Evolutionary conservation across 2,329 filamentous ascomycete species (phyloP).

Genomic region (Helotiales sp.): DNA sequence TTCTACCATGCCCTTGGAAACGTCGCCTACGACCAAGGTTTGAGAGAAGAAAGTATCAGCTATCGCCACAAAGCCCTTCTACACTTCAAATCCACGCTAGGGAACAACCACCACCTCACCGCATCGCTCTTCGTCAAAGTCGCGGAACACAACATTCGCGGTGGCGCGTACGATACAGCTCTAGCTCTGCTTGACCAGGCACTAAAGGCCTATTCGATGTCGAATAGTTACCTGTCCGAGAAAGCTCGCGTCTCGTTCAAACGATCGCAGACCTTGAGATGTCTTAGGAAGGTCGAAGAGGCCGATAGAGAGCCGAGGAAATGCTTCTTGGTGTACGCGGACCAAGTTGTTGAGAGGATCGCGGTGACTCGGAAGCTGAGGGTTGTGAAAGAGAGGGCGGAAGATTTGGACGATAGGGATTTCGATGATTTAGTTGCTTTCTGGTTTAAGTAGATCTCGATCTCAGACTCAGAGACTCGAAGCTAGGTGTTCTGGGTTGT

Average conservation of each 20-base stretch:
- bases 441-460: not conserved
- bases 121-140: slow-evolving; percentile 35
- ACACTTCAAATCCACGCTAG: slow-evolving; percentile 36
- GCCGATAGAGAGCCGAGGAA: not conserved
- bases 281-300: not conserved
- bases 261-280: not conserved
- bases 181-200: not conserved
- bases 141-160: slow-evolving; percentile 37
- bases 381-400: not conserved
- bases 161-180: slow-evolving; percentile 14
- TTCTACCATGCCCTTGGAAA: slow-evolving; percentile 27
- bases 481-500: too few relatives aligned
- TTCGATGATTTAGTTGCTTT: not conserved
- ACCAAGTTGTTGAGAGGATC: not conserved
- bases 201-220: not conserved
- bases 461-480: not conserved
- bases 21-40: slow-evolving; percentile 21
- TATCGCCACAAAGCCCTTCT: slow-evolving; percentile 35
- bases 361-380: not conserved
- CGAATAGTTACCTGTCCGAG: not conserved
- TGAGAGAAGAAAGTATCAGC: slow-evolving; percentile 32
- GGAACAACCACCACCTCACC: slow-evolving; percentile 38
- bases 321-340: not conserved
- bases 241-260: not conserved
- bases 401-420: not conserved